These are phyloP conservation scores for Xylariaceae sp. DNA, from an alignment of 2,329 filamentous ascomycete species.

Conservation along the genomic window DNA sequence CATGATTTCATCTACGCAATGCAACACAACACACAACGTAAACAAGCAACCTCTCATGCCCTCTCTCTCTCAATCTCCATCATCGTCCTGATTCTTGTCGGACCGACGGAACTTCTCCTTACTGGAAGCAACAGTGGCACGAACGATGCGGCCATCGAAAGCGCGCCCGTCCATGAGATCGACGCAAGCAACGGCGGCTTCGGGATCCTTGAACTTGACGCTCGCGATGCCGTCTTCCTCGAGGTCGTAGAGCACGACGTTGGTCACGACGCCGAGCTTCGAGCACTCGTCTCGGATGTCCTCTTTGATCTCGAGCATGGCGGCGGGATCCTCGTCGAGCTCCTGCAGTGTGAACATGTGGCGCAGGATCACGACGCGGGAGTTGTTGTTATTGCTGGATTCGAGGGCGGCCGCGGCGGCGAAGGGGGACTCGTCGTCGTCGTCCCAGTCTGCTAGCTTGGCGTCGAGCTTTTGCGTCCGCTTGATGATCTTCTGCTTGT, in stretches of 20 bases:
- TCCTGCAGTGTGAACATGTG: slow-evolving; percentile 90
- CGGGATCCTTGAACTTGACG: slow-evolving; percentile 71
- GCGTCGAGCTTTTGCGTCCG: slow-evolving; percentile 89
- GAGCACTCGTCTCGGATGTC: slow-evolving; percentile 88
- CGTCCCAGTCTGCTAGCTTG: slow-evolving; percentile 91
- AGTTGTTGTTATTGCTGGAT: slow-evolving; percentile 54
- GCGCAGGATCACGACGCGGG: slow-evolving; percentile 81
- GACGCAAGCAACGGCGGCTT: slow-evolving; percentile 70
- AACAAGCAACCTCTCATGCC: too few species aligned
- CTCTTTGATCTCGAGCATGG: slow-evolving; percentile 86
- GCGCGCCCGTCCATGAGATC: slow-evolving; percentile 73
- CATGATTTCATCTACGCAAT: too few species aligned
- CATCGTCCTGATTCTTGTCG: slow-evolving; percentile 44
- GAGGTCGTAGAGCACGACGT: slow-evolving; percentile 83
- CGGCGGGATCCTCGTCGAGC: slow-evolving; percentile 77
- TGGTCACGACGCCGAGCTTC: slow-evolving; percentile 83
- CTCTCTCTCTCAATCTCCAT: slow-evolving; percentile 19
- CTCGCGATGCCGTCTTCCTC: slow-evolving; percentile 82
- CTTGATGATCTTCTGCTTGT: slow-evolving; percentile 86
- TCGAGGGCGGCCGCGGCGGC: slow-evolving; percentile 43
- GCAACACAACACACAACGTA: too few species aligned
- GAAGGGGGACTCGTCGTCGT: slow-evolving; percentile 64
- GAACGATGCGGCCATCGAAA: slow-evolving; percentile 69
- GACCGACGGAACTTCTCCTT: slow-evolving; percentile 70
- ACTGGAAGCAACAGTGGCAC: slow-evolving; percentile 68